Evolutionary conservation across 2,329 filamentous ascomycete genomes (phyloP).

Genomic region (Beauveria scarabaeidicola): DNA sequence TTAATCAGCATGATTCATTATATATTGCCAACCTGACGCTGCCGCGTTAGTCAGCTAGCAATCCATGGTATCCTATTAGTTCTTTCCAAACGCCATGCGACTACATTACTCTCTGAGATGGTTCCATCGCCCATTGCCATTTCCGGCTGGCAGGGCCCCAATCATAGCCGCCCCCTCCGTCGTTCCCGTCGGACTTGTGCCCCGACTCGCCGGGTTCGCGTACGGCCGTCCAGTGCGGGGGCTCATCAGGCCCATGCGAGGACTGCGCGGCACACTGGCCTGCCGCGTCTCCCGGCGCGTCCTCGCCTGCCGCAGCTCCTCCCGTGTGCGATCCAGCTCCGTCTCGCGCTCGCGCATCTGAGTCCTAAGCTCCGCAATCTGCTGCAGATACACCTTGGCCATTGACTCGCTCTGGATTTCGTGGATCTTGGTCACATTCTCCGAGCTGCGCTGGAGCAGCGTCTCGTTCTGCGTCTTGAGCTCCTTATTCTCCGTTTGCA

Average conservation of each 20-base stretch:
- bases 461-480: slow-evolving; percentile 34
- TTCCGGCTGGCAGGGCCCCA: slow-evolving; percentile 17
- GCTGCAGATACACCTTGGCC: slow-evolving; percentile 25
- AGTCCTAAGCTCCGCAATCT: slow-evolving; percentile 32
- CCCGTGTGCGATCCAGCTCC: slow-evolving; percentile 38
- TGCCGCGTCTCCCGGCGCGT: slow-evolving; percentile 48
- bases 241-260: slow-evolving; percentile 45
- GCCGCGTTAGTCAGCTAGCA: too few relatives aligned
- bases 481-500: slow-evolving; percentile 37
- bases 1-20: too few relatives aligned
- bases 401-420: slow-evolving; percentile 33
- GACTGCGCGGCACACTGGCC: slow-evolving; percentile 49
- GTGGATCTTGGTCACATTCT: slow-evolving; percentile 40
- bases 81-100: neutral
- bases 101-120: slow-evolving; percentile 33
- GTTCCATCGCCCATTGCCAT: slow-evolving; percentile 35
- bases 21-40: too few relatives aligned
- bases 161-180: slow-evolving; percentile 18
- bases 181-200: slow-evolving; percentile 38
- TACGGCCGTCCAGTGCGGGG: slow-evolving; percentile 29
- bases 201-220: slow-evolving; percentile 34
- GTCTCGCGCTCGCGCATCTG: slow-evolving; percentile 42
- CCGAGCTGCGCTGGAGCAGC: slow-evolving; percentile 33
- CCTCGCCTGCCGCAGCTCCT: slow-evolving; percentile 40
- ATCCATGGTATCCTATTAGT: neutral